Base-by-base conservation (phyloP, 352 stramenopile genomes). In the Globisporangium nagaii region DNA sequence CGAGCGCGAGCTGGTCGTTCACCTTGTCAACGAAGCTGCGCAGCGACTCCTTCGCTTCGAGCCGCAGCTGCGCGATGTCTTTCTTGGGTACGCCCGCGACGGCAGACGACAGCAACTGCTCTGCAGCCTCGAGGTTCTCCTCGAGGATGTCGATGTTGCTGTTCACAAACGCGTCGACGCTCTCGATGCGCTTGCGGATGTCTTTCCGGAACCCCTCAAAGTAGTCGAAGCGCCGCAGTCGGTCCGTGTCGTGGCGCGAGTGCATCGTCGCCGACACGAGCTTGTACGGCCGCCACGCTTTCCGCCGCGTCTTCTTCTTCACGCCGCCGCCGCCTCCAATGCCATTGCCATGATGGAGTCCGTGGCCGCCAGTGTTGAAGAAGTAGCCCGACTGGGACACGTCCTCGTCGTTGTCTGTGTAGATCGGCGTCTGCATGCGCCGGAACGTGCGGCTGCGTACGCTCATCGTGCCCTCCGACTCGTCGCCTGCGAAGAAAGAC, bases 261-360 rank as follows among this genome's bases (percentile, higher is more conserved):
- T 86, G 73, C 80, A 93, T 90, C 1, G 84, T 91, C 5, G 84
- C 87, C 3, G 80, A 75, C 13, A 89, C 66, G 6, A 93, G 71
- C 53, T 79, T 84, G 64, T 93, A 93, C 11, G 84, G 84, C 50
- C 70, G 70, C 84, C 84, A 93, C 3, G 70, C 65, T 20, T 65
- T 56, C 2, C 42, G 44, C n/a, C 67, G 44, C 55, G 50, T 63
- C 20, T 68, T 61, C 34, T 66, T 56, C 11, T 63, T 71, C 1
- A n/a, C 28, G 22, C 53, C 40, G 22, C 63, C 61, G 36, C 50
- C 52, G 50, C 72, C 44, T 2, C 62, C 53, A n/a, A 63, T 73
- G 9, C 60, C 66, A n/a, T n/a, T 0, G 63, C 52, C 28, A 49
- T 71, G 10, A 62, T 40, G 17, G n/a, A n/a, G n/a, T n/a, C 66